These are phyloP conservation scores for Starmerella ratchasimensis DNA, from an alignment of 805 yeast species.

Conservation along the genomic window DNA sequence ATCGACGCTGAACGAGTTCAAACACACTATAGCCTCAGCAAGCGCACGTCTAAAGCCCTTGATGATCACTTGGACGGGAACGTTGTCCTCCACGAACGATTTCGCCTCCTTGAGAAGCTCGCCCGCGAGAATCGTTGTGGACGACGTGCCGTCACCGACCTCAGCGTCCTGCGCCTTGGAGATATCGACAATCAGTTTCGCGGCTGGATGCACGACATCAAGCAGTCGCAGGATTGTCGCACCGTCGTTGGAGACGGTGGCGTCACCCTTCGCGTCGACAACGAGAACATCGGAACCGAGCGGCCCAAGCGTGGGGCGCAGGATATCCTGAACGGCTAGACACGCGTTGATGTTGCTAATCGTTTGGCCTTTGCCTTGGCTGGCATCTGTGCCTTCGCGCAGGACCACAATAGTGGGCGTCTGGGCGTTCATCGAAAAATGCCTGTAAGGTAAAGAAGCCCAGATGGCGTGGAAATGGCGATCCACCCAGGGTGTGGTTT, in stretches of 20 bases:
- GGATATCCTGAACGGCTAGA: constrained; percentile 88
- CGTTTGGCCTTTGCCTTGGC: constrained; percentile 94
- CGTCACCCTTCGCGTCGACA: constrained; percentile 67
- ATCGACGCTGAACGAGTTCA: constrained; percentile 63
- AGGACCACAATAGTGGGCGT: constrained; percentile 97
- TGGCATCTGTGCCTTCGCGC: constrained; percentile 93
- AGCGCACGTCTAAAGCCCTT: constrained; percentile 81
- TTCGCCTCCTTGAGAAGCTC: constrained; percentile 85
- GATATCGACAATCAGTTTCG: constrained; percentile 85
- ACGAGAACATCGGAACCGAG: constrained; percentile 90
- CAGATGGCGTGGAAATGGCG: no score
- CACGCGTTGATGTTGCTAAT: constrained; percentile 94
- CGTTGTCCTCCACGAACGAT: constrained; percentile 87
- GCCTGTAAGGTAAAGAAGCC: no score
- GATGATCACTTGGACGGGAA: constrained; percentile 75
- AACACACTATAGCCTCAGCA: constrained; percentile 55
- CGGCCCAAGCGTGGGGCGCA: constrained; percentile 92
- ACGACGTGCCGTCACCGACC: constrained; percentile 97
- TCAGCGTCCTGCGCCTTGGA: constrained; percentile 96
- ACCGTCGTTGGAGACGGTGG: constrained; percentile 96
- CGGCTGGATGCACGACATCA: constrained; percentile 97
- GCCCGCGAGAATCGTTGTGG: constrained; percentile 82
- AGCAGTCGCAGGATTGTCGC: constrained; percentile 85
- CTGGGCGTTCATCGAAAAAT: constrained; percentile 47
- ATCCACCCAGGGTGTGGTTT: no score